These are phyloP conservation scores for Pezizomycotina sp. DNA, from an alignment of 2,329 filamentous ascomycete genomes.

Conservation along the genomic window DNA sequence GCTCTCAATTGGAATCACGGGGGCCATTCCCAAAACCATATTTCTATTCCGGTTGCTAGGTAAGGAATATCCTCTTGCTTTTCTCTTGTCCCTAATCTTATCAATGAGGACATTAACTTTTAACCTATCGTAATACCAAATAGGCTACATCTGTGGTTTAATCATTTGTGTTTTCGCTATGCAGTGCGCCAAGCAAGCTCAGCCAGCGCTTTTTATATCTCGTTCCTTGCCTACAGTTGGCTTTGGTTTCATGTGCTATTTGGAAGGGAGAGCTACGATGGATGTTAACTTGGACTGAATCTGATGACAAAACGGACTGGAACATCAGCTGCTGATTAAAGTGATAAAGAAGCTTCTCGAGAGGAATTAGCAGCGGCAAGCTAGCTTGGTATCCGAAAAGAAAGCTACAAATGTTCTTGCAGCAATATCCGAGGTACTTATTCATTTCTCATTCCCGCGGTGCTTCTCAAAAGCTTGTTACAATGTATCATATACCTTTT, in stretches of 20 bases:
- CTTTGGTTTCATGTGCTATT: constrained; percentile 58
- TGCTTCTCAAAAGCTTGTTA: no score
- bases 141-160: constrained; percentile 67
- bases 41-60: constrained; percentile 66
- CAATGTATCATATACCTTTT: no score
- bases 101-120: no score
- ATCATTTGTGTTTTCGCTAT: constrained; percentile 59
- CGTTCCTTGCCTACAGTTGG: constrained; percentile 64
- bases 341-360: constrained; percentile 21
- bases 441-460: no score
- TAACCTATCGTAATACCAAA: no score
- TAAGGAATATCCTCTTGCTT: no score
- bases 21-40: constrained; percentile 62
- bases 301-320: constrained; percentile 37
- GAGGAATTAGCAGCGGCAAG: constrained; percentile 5
- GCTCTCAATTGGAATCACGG: no score
- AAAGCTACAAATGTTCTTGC: no score
- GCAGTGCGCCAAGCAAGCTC: constrained; percentile 60
- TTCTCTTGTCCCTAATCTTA: no score
- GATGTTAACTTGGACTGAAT: constrained; percentile 74
- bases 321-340: no score
- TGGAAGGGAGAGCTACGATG: constrained; percentile 52
- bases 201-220: constrained; percentile 85
- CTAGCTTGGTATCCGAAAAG: not conserved
- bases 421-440: no score